Evolutionary conservation across 768 basidiomycete genomes (phyloP), one percentile per base, ranked within the genome.

Genomic region (Boletus vermiculosoides): DNA sequence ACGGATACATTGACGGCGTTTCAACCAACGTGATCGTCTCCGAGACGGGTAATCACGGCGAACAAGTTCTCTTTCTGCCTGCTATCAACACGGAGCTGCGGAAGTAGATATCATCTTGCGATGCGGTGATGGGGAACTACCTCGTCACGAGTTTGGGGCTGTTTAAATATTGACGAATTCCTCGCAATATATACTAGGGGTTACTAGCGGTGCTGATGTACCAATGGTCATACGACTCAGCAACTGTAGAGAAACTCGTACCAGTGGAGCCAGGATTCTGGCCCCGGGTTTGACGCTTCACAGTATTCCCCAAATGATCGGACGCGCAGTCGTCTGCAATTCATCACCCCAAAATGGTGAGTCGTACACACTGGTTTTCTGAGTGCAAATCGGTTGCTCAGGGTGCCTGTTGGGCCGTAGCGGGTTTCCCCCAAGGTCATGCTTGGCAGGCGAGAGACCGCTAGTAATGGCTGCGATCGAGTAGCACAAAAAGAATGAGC

Each of bases 1-100:
- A 66, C 48, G 67, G 67, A 18, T 69, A 68, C 52, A 53, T 69
- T 12, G 55, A 67, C 5, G 65, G 67, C 5, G 50, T 60, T 25
- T 66, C 65, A 25, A 58, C 59, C 52, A 66, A 64, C 39, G 45
- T 67, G 30, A 49, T 66, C 33, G 28, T 52, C n/a, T 58, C 41
- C 20, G 16, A 41, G 31, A 49, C 0, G 31, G 56, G n/a, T 30
- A 0, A 23, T 30, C 48, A 22, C 2, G 59, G 55, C 2, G 50
- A 65, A 45, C 54, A 15, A 1, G 44, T 59, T 48, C 45, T 65
- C 31, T 49, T 54, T 30, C 49, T 66, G 1, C 65, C 65, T 55
- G 63, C 57, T 10, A 52, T 59, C 2, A 40, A 65, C 20, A 15
- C 42, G 2, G 30, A 49, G 37, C 25, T 67, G 37, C 54, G 46